These are phyloP conservation scores for Acacia pycnantha DNA, from an alignment of 331 rosid genomes.

Conservation along the genomic window DNA sequence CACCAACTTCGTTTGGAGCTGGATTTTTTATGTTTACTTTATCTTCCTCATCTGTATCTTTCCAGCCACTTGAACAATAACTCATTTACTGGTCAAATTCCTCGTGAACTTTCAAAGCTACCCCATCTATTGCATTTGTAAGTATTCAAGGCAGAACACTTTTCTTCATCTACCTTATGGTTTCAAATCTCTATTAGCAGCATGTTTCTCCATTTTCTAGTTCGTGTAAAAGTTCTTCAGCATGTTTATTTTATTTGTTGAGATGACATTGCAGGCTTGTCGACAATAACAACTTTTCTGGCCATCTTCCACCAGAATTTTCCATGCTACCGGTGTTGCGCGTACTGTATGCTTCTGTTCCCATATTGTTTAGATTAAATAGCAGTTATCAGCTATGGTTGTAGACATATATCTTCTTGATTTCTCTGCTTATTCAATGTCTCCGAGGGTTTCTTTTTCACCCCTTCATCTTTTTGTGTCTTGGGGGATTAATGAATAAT, in stretches of 20 bases:
- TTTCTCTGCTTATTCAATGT: background rate
- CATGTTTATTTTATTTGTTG: constrained; percentile 23
- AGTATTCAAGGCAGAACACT: constrained; percentile 35
- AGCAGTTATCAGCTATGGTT: constrained; percentile 18
- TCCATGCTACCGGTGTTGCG: constrained; percentile 42
- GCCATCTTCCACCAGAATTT: constrained; percentile 70
- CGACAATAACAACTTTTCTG: constrained; percentile 76
- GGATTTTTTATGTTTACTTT: constrained; percentile 25
- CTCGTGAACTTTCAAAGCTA: constrained; percentile 46
- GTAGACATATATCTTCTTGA: constrained; percentile 20
- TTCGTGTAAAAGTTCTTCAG: constrained; percentile 16
- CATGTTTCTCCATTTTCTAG: constrained; percentile 16
- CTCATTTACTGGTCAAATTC: constrained; percentile 61
- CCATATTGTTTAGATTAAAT: constrained; percentile 14
- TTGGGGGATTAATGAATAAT: constrained; percentile 8
- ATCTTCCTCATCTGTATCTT: constrained; percentile 27
- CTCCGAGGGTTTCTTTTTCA: background rate
- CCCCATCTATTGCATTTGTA: constrained; percentile 48
- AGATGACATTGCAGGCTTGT: constrained; percentile 60
- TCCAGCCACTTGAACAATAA: constrained; percentile 73
- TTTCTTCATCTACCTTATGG: constrained; percentile 9
- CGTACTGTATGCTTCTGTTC: constrained; percentile 56
- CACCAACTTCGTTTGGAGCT: constrained; percentile 18
- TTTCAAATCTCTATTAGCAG: constrained; percentile 1
- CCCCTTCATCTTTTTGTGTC: background rate